These are phyloP conservation scores for Lipomyces yamanashiensis DNA, from an alignment of 805 yeast genomes.

Conservation along the genomic window DNA sequence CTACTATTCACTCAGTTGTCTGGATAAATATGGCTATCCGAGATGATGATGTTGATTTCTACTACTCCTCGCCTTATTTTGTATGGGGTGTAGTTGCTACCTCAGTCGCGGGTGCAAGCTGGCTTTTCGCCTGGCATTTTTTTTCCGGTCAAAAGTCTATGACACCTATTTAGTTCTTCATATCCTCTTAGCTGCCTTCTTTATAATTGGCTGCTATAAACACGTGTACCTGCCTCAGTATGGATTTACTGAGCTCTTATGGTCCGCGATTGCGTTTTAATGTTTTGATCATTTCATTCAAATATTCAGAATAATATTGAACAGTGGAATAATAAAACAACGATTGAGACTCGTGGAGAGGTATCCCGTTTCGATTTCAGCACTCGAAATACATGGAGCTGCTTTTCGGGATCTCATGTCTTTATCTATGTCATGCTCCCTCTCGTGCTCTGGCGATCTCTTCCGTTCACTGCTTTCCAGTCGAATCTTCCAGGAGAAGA, in stretches of 20 bases:
- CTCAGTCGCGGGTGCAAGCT: constrained; percentile 51
- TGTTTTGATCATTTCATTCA: constrained; percentile 58
- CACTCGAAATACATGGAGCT: neutral
- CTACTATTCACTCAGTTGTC: constrained; percentile 57
- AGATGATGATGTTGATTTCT: neutral
- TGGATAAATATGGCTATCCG: constrained; percentile 21
- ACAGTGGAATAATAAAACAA: constrained; percentile 63
- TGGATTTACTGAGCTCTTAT: constrained; percentile 51
- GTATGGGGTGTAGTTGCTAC: constrained; percentile 44
- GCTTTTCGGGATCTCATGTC: constrained; percentile 25
- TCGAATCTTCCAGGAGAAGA: constrained; percentile 2
- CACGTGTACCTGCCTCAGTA: constrained; percentile 54
- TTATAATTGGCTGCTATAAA: constrained; percentile 58
- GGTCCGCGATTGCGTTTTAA: constrained; percentile 67
- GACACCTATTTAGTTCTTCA: constrained; percentile 65
- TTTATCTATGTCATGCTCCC: constrained; percentile 21
- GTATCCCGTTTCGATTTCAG: neutral
- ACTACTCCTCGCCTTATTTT: neutral
- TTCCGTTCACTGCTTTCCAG: constrained; percentile 16
- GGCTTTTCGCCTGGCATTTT: constrained; percentile 56
- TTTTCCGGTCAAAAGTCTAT: constrained; percentile 55
- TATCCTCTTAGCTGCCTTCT: constrained; percentile 57
- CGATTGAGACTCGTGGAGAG: constrained; percentile 51
- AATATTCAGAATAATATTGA: constrained; percentile 56
- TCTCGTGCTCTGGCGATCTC: constrained; percentile 15